phyloP scores from a whole-genome alignment of 768 basidiomycete species.

The Trametes elegans region DNA sequence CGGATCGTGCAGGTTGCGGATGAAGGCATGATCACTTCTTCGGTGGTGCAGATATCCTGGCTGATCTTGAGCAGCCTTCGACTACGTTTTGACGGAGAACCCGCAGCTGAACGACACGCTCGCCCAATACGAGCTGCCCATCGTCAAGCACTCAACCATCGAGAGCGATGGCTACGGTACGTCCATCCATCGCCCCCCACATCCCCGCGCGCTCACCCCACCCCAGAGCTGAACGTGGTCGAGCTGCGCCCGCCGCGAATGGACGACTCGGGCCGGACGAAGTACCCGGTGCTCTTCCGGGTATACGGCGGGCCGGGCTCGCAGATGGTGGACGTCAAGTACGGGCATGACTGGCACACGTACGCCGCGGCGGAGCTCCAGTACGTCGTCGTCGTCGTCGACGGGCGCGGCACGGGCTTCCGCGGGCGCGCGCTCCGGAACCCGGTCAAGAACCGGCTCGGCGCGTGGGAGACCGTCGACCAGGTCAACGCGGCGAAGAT shows the following conservation, averaged over 20 bases:
- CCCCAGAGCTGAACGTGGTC: conserved; percentile 79
- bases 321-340: conserved; percentile 71
- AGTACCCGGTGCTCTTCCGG: conserved; percentile 91
- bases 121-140: conserved; percentile 67
- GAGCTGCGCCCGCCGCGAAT: conserved; percentile 90
- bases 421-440: conserved; percentile 85
- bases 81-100: conserved; percentile 72
- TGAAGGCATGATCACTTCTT: conserved; percentile 37
- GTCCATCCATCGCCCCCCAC: neutral
- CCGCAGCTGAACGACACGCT: conserved; percentile 60
- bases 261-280: conserved; percentile 93
- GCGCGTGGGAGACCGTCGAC: conserved; percentile 85
- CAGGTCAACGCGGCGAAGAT: conserved; percentile 87
- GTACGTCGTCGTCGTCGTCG: conserved; percentile 85
- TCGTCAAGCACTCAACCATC: conserved; percentile 67
- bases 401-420: conserved; percentile 92
- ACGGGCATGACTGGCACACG: conserved; percentile 78
- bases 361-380: conserved; percentile 79
- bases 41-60: neutral
- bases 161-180: conserved; percentile 76
- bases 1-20: conserved; percentile 60
- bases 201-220: conserved; percentile 6
- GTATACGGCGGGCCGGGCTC: conserved; percentile 94
- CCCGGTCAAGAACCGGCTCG: conserved; percentile 84
- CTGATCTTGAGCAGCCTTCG: conserved; percentile 44